A percentile compares a stretch with the other conserved stretches of the same genome.
phyloP scores from a whole-genome alignment of 257 asterid species.

The Jasminum sambac region DNA sequence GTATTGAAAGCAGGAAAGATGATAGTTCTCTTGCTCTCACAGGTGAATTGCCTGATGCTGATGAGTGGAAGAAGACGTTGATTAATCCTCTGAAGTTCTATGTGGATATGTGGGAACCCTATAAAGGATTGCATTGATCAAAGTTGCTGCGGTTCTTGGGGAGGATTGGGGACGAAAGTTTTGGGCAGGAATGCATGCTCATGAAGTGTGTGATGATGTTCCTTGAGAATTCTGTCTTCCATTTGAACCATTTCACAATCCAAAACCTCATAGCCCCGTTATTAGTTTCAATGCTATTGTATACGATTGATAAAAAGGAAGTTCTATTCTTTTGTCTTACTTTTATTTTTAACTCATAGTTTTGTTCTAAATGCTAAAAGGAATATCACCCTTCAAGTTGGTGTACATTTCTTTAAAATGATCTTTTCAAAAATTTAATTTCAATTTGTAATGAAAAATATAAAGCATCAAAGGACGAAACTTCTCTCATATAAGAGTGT shows the following conservation, averaged over 20 bases:
- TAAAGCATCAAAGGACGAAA: too few relatives aligned
- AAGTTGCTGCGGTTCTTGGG: not conserved
- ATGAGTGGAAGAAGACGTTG: conserved; percentile 58
- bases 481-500: too few relatives aligned
- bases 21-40: conserved; percentile 78
- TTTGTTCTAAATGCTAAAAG: too few relatives aligned
- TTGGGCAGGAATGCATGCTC: conserved; percentile 21
- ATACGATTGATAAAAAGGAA: too few relatives aligned
- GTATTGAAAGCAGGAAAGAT: conserved; percentile 53
- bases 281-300: too few relatives aligned
- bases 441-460: too few relatives aligned
- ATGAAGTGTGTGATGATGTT: conserved; percentile 29
- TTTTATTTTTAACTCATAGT: too few relatives aligned
- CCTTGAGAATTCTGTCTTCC: not conserved
- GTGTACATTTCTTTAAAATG: too few relatives aligned
- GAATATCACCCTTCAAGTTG: too few relatives aligned
- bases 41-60: conserved; percentile 57
- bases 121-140: conserved; percentile 1
- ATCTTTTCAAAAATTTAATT: too few relatives aligned
- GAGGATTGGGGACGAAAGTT: not conserved
- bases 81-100: conserved; percentile 58
- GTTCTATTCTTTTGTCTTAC: too few relatives aligned
- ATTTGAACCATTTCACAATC: not conserved
- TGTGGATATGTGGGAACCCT: conserved; percentile 66
- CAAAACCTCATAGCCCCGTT: not conserved